Conservation (phyloP, 257 asterid genomes). For the Nicotiana tomentosiformis region DNA sequence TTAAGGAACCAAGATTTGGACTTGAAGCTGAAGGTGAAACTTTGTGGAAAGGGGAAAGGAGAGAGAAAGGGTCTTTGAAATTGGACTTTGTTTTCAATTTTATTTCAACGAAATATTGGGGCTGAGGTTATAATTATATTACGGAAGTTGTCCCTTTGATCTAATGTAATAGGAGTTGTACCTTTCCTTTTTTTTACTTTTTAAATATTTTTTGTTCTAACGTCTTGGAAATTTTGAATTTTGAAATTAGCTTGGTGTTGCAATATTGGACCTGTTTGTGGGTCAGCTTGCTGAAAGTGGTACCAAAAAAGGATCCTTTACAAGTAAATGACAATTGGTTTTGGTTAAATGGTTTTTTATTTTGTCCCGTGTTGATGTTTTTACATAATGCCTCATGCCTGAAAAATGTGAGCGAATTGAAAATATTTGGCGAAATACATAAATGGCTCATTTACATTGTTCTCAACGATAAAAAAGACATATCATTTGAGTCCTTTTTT, state of each 20-base stretch:
- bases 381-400: too few species aligned
- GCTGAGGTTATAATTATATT: too few species aligned
- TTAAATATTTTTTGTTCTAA: neutral
- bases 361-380: too few species aligned
- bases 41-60: neutral
- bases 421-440: too few species aligned
- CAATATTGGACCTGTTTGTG: neutral
- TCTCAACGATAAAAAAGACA: too few species aligned
- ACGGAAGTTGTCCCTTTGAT: neutral
- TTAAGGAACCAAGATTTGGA: slow-evolving; percentile 8
- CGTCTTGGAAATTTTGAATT: neutral
- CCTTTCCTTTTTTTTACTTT: neutral
- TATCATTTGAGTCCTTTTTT: too few species aligned
- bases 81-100: slow-evolving; percentile 8
- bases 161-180: neutral
- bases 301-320: neutral
- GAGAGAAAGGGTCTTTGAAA: neutral
- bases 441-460: too few species aligned
- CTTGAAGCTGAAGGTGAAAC: neutral
- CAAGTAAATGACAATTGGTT: too few species aligned
- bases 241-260: neutral
- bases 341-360: too few species aligned
- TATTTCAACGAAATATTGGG: neutral
- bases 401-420: too few species aligned
- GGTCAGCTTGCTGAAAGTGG: neutral